Conservation (phyloP, 2,329 filamentous ascomycete genomes). For the Volutella citrinella region DNA sequence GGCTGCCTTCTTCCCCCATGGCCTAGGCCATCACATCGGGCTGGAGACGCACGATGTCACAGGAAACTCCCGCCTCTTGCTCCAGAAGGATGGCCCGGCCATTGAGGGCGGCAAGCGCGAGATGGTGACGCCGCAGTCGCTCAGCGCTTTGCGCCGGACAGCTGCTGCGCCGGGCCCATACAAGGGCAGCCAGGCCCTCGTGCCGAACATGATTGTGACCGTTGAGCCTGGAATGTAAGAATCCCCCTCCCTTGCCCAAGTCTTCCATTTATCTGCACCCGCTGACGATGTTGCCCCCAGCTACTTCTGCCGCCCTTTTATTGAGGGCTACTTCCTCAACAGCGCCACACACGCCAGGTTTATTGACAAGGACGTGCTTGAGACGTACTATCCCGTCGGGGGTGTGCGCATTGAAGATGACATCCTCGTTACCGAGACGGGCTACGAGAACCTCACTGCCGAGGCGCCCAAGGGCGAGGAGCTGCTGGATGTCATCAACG, state of each 20-base stretch:
- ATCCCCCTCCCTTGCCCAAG: neutral
- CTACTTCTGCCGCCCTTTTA: constrained; percentile 73
- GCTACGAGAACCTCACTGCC: constrained; percentile 79
- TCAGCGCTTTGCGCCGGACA: constrained; percentile 27
- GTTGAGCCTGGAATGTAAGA: constrained; percentile 71
- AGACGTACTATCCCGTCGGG: constrained; percentile 72
- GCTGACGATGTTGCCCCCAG: constrained; percentile 40
- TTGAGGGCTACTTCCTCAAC: constrained; percentile 66
- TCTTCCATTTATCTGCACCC: neutral
- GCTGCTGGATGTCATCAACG: constrained; percentile 60
- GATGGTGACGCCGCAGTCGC: constrained; percentile 35
- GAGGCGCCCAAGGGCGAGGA: constrained; percentile 71
- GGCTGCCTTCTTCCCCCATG: constrained; percentile 64
- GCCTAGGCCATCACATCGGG: constrained; percentile 63
- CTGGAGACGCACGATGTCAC: constrained; percentile 62
- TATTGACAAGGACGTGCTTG: constrained; percentile 63
- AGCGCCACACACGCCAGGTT: constrained; percentile 56
- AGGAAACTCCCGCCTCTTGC: constrained; percentile 35
- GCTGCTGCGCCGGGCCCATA: constrained; percentile 25
- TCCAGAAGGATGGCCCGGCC: constrained; percentile 25
- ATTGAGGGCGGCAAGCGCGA: constrained; percentile 39
- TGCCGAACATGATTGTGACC: constrained; percentile 68
- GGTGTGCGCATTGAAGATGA: constrained; percentile 94
- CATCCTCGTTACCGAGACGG: constrained; percentile 72
- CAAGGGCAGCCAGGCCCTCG: constrained; percentile 40